phyloP scores from a whole-genome alignment of 2,329 filamentous ascomycete genomes.

The Aspergillus awamori region DNA sequence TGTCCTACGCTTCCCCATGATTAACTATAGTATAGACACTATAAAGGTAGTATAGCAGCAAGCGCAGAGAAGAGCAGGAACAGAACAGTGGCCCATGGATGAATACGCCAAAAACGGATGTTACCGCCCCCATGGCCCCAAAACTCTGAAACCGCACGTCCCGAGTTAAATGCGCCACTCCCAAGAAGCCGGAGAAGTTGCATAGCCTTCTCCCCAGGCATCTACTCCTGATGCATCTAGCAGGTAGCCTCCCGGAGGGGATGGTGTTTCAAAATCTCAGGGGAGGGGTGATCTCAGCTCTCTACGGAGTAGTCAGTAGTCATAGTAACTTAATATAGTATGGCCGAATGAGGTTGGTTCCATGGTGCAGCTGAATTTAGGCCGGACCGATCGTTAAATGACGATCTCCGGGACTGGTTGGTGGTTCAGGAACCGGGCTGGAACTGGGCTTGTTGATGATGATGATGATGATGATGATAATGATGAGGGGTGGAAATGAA shows the following conservation, averaged over 20 bases:
- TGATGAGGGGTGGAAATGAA: not conserved
- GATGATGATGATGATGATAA: not conserved
- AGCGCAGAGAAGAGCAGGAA: not conserved
- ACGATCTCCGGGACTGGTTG: conserved; percentile 2
- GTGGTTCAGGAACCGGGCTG: not conserved
- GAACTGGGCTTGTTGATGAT: not conserved
- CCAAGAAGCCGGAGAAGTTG: too few relatives aligned
- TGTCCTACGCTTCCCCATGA: too few relatives aligned
- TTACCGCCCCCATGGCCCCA: not conserved
- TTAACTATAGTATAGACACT: too few relatives aligned
- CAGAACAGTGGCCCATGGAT: not conserved
- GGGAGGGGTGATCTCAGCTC: too few relatives aligned
- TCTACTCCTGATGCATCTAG: not conserved
- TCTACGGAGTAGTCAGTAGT: too few relatives aligned
- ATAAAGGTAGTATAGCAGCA: too few relatives aligned
- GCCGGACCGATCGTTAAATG: not conserved
- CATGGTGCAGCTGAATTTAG: conserved; percentile 2
- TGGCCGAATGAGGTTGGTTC: not conserved
- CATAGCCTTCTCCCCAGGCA: too few relatives aligned
- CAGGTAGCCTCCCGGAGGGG: not conserved
- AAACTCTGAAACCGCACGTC: not conserved
- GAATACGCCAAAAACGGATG: not conserved
- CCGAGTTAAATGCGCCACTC: not conserved
- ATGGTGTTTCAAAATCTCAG: not conserved
- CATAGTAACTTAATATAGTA: not conserved